phyloP scores from a whole-genome alignment of 805 yeast species.

The Phaffomyces thermotolerans region DNA sequence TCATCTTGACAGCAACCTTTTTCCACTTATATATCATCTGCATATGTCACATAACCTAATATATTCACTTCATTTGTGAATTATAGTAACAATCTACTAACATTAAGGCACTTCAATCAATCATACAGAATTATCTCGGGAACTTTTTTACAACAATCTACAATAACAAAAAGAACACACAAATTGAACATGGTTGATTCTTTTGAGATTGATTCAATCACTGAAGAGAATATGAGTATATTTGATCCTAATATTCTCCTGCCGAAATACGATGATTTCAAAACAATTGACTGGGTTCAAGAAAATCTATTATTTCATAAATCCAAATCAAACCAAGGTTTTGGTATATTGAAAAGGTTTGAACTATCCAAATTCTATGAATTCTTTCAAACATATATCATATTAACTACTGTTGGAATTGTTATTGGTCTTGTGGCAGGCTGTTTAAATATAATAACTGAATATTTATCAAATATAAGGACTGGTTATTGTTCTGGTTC shows the following conservation, averaged over 20 bases:
- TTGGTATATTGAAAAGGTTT: not conserved
- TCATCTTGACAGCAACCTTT: too few species aligned
- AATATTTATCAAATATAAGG: conserved; percentile 74
- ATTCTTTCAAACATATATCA: conserved; percentile 47
- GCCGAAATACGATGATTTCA: conserved; percentile 50
- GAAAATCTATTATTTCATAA: conserved; percentile 48
- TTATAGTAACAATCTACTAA: too few species aligned
- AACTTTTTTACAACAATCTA: too few species aligned
- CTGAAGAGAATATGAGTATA: not conserved
- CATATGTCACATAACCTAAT: too few species aligned
- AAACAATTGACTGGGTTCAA: conserved; percentile 65
- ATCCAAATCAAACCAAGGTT: conserved; percentile 5
- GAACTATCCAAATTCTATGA: conserved; percentile 9
- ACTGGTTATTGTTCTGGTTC: conserved; percentile 69
- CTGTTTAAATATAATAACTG: conserved; percentile 70
- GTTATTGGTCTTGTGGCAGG: conserved; percentile 82
- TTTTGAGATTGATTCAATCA: conserved; percentile 2
- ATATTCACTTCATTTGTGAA: too few species aligned
- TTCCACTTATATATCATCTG: too few species aligned
- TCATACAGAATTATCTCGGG: too few species aligned
- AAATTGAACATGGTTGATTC: not conserved
- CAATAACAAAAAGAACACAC: too few species aligned
- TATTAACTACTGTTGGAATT: conserved; percentile 68
- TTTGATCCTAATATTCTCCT: conserved; percentile 5
- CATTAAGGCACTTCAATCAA: too few species aligned